Base-by-base conservation (phyloP, 306 rosid species). In the Pterocarpus macrocarpus region DNA sequence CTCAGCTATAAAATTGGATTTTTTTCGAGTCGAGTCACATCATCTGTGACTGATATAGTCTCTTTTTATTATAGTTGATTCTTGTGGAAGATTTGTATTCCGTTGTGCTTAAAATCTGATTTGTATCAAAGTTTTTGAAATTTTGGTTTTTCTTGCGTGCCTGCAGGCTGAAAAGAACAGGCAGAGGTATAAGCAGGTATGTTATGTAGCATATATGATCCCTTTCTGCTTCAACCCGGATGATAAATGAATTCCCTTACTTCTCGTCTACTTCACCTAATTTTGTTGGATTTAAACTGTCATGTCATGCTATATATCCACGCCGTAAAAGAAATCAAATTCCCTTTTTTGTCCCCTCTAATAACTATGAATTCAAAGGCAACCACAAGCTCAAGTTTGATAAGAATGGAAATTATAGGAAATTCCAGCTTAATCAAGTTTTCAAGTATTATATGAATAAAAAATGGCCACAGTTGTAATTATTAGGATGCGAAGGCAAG, bases 141-240 rank as follows among this genome's bases (percentile, higher is more conserved):
- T 47, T 58, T 44, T 53, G 64, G 50, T 44, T 32, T 12, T 34
- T 1, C 3, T 10, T 17, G 32, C 76, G 34, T 75, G 47, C 58
- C 67, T 90, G 91, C 97, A 93, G 98, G 93, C 89, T 57, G 90
- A 90, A 59, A 81, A 36, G 36, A 71, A 80, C 72, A 83, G 72
- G 82, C 88, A 81, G 83, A 89, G 97, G 82, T 74, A 68, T 35
- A 87, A 88, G 62, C 85, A 71, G 97, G 97, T 93, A 84, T 53
- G 58, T 53, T 13, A 4, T 56, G 81, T 8, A 41, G 9, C 78
- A 39, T 12, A 52, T 59, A 36, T 64, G 28, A 5, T 75, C 9
- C 33, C 13, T 50, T 82, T 33, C 45, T 68, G 9, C 17, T 44
- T 44, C 55, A 43, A 22, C 16, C 56, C 3, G 8, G 38, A 56